Evolutionary conservation across 352 stramenopile species (phyloP).

Genomic region (Peronospora destructor): DNA sequence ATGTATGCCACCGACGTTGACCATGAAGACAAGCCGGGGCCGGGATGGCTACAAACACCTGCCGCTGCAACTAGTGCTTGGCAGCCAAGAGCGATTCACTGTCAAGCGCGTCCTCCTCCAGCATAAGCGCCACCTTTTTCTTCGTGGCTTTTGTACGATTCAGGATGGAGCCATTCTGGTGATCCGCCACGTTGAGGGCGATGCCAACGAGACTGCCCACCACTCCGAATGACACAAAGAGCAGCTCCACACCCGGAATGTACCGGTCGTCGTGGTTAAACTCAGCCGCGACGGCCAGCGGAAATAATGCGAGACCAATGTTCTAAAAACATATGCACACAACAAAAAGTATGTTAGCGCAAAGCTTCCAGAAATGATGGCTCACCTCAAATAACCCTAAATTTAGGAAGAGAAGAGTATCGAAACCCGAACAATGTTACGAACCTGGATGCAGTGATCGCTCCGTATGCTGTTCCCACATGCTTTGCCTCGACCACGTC

Average conservation of each 20-base stretch:
- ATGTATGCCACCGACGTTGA: too few species aligned
- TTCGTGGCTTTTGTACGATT: constrained; percentile 48
- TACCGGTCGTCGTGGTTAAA: constrained; percentile 68
- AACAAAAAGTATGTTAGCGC: constrained; percentile 5
- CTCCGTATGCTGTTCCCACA: constrained; percentile 88
- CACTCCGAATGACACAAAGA: constrained; percentile 74
- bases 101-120: constrained; percentile 56
- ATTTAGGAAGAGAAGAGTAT: not conserved
- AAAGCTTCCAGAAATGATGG: not conserved
- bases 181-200: constrained; percentile 69
- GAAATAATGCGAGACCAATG: constrained; percentile 74
- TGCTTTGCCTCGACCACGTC: constrained; percentile 85
- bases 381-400: not conserved
- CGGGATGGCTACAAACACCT: not conserved
- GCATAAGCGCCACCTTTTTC: constrained; percentile 32
- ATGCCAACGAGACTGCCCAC: constrained; percentile 66
- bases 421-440: not conserved
- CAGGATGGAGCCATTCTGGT: constrained; percentile 68
- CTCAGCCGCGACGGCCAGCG: constrained; percentile 62
- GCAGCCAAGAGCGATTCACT: constrained; percentile 46
- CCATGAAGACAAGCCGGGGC: not conserved
- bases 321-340: constrained; percentile 43
- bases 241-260: constrained; percentile 74
- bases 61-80: constrained; percentile 35
- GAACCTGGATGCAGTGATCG: constrained; percentile 90